Percentiles rank a stretch among this genome's conserved stretches.
These are phyloP conservation scores for Kernera saxatilis DNA, from an alignment of 345 rosid species.

Conservation along the genomic window DNA sequence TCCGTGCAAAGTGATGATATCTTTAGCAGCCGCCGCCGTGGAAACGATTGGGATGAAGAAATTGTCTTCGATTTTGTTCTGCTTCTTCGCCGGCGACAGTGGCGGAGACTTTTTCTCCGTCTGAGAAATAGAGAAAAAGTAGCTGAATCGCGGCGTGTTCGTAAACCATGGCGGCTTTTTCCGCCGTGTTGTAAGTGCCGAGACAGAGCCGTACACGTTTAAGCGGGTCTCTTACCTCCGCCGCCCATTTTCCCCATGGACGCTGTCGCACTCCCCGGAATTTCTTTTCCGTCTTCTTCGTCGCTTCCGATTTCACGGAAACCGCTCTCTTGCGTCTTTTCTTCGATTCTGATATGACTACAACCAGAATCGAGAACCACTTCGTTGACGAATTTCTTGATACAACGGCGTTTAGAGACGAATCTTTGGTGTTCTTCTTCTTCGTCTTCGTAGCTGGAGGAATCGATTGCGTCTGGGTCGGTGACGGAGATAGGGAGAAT, in stretches of 20 bases:
- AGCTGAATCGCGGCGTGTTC: constrained; percentile 94
- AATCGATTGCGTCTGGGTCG: constrained; percentile 89
- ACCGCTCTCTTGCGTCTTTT: too few species aligned
- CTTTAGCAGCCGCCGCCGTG: too few species aligned
- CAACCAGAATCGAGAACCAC: constrained; percentile 56
- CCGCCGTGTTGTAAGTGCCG: constrained; percentile 79
- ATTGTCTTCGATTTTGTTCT: too few species aligned
- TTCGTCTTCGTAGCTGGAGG: constrained; percentile 87
- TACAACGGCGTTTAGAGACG: constrained; percentile 33
- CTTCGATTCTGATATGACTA: too few species aligned
- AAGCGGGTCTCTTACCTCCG: constrained; percentile 67
- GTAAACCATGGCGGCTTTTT: constrained; percentile 77
- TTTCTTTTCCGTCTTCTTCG: constrained; percentile 33
- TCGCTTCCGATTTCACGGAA: too few species aligned
- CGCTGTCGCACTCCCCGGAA: constrained; percentile 76
- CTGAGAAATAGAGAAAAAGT: too few species aligned
- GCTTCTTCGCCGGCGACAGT: too few species aligned
- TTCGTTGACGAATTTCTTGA: constrained; percentile 68
- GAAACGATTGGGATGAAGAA: too few species aligned
- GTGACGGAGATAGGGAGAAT: constrained; percentile 69
- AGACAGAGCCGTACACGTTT: constrained; percentile 74
- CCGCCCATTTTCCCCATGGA: constrained; percentile 98
- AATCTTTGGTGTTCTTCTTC: background rate
- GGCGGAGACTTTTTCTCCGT: too few species aligned
- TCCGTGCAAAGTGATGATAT: too few species aligned